Percentiles rank a stretch among this genome's conserved stretches.
Conservation (phyloP, 2,329 filamentous ascomycete genomes). For the Fusarium sp. region DNA sequence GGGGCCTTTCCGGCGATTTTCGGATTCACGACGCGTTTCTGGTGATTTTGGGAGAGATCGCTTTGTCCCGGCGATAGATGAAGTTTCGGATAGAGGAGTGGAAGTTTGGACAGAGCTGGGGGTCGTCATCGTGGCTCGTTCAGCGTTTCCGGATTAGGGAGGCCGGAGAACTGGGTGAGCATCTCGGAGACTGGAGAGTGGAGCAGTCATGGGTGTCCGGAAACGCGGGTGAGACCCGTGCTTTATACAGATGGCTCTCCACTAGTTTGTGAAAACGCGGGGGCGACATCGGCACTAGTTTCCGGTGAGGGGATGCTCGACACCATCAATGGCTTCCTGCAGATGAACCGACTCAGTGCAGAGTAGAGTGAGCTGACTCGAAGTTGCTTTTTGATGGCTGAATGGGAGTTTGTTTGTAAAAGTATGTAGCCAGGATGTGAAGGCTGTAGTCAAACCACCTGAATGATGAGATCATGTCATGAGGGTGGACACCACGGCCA, state of each 20-base stretch:
- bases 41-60: slow-evolving; percentile 17
- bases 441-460: background rate
- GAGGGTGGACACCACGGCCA: background rate
- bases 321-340: background rate
- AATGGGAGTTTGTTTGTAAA: background rate
- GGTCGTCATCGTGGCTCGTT: background rate
- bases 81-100: background rate
- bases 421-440: background rate
- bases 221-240: background rate
- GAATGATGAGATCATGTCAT: background rate
- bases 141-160: background rate
- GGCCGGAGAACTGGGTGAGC: background rate
- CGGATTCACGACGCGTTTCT: slow-evolving; percentile 14
- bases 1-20: slow-evolving; percentile 32
- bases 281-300: background rate
- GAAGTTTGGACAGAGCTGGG: background rate
- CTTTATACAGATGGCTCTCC: background rate
- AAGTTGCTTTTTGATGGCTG: background rate
- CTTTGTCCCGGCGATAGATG: slow-evolving; percentile 13
- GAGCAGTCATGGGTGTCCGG: background rate
- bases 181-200: background rate
- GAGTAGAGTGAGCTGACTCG: background rate
- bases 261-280: background rate
- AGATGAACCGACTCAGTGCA: background rate
- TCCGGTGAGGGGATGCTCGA: background rate